Base-by-base conservation (phyloP, 2,329 filamentous ascomycete species). In the Acrocalymma vagum region DNA sequence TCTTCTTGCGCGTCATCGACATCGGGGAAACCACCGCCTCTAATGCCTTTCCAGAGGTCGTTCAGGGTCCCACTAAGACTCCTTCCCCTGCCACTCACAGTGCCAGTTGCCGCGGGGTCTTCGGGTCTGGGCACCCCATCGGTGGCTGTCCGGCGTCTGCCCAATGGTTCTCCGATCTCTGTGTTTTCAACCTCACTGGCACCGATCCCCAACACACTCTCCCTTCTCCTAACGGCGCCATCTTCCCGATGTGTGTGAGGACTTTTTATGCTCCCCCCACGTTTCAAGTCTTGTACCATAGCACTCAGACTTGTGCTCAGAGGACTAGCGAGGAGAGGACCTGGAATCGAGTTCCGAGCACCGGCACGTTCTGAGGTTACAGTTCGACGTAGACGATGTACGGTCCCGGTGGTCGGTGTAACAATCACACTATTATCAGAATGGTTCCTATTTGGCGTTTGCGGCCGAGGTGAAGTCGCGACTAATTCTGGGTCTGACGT, bases 251-350 rank as follows among this genome's bases (percentile, higher is more conserved):
- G 13, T 5, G 31, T 20, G 14, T 20, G 21, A 10, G 18, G 31
- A 10, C 41, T 29, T 14, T 55, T 30, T 0, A 58, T 11, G 29
- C 40, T 48, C 10, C 81, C 79, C 11, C 81, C 78, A n/a, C 83
- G 77, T 17, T 86, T 71, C 15, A 82, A 78, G 49, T 87, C 84
- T 7, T 83, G 84, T 5, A 87, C 82, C 31, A 87, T 79, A 1
- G 80, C 84, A 58, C 76, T 82, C 11, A 88, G 72, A 1, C 79
- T 79, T 2, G 77, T 79, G 2, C 79, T 83, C 1, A 87, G 71
- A 0, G 85, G 82, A 20, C 79, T 79, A 2, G 84, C 76, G 4
- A 87, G 74, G 24, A 87, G 72, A 24, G 85, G 79, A 3, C 75
- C 76, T 3, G 74, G 74, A 13, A 81, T 72, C 1, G 78, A 78